These are phyloP conservation scores for Yamadazyma sp. DNA, from an alignment of 1,139 yeast species.

Conservation along the genomic window DNA sequence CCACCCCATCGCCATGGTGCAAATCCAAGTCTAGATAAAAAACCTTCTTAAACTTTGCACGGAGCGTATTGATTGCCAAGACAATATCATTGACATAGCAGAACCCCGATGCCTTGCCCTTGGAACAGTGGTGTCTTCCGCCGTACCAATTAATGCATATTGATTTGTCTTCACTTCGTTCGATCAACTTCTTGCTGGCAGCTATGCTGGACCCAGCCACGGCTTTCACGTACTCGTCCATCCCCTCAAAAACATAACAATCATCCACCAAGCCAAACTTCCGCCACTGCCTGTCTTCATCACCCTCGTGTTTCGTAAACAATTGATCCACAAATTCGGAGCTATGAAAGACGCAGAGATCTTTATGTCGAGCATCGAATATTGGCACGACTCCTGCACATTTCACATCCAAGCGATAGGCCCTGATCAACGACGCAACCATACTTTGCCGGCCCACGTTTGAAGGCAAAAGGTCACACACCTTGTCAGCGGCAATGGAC, in stretches of 20 bases:
- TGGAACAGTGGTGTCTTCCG: slow-evolving; percentile 72
- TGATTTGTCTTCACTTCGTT: slow-evolving; percentile 14
- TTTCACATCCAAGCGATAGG: slow-evolving; percentile 34
- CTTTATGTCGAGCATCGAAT: slow-evolving; percentile 22
- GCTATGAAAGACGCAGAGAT: slow-evolving; percentile 42
- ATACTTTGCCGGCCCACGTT: slow-evolving; percentile 52
- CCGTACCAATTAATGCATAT: slow-evolving; percentile 75
- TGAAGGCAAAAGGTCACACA: slow-evolving; percentile 51
- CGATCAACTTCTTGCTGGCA: slow-evolving; percentile 39
- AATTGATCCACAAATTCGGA: slow-evolving; percentile 34
- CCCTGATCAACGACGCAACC: slow-evolving; percentile 41
- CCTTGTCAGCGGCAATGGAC: slow-evolving; percentile 16
- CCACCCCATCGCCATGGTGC: slow-evolving; percentile 84
- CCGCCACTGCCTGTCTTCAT: slow-evolving; percentile 12
- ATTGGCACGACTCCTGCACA: slow-evolving; percentile 26
- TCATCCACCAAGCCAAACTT: slow-evolving; percentile 54
- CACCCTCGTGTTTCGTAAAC: slow-evolving; percentile 15
- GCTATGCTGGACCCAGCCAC: slow-evolving; percentile 61
- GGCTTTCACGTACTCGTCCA: slow-evolving; percentile 49
- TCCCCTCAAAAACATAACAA: slow-evolving; percentile 60
- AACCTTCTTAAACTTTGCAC: slow-evolving; percentile 48
- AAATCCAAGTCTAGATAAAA: slow-evolving; percentile 71
- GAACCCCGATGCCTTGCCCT: slow-evolving; percentile 63
- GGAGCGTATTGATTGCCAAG: slow-evolving; percentile 47
- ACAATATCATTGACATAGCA: slow-evolving; percentile 74